Percentiles rank a stretch among this genome's conserved stretches.
These are phyloP conservation scores for Cytospora piceicola DNA, from an alignment of 2,329 filamentous ascomycete genomes.

Conservation along the genomic window DNA sequence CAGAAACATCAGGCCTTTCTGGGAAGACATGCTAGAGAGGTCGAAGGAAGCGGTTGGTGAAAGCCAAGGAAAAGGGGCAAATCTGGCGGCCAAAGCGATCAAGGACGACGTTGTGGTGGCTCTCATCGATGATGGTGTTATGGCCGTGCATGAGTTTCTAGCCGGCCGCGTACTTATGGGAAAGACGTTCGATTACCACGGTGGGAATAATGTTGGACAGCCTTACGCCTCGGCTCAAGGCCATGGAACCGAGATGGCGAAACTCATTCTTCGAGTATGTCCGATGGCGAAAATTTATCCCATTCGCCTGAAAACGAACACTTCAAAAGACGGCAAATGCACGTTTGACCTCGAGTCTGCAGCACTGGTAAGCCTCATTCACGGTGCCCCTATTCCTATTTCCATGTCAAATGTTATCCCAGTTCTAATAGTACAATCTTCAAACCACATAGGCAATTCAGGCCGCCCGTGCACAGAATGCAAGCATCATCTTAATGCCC, in stretches of 20 bases:
- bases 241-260: constrained; percentile 12
- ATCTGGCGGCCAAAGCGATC: no score
- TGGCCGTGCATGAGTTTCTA: background rate
- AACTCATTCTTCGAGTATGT: constrained; percentile 1
- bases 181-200: constrained; percentile 2
- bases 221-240: background rate
- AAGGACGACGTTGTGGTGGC: background rate
- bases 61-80: background rate
- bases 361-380: constrained; percentile 1
- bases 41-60: background rate
- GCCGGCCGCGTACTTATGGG: background rate
- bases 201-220: background rate
- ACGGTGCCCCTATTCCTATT: background rate
- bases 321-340: background rate
- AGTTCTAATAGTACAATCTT: background rate
- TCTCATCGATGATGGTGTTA: constrained; percentile 12
- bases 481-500: constrained; percentile 7
- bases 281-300: constrained; percentile 15
- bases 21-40: background rate
- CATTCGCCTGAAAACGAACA: background rate
- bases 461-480: background rate
- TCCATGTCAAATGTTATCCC: background rate
- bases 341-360: background rate
- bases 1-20: background rate
- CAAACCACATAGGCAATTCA: background rate